phyloP scores from a whole-genome alignment of 2,329 filamentous ascomycete species.

The Arthrinium phaeospermum region DNA sequence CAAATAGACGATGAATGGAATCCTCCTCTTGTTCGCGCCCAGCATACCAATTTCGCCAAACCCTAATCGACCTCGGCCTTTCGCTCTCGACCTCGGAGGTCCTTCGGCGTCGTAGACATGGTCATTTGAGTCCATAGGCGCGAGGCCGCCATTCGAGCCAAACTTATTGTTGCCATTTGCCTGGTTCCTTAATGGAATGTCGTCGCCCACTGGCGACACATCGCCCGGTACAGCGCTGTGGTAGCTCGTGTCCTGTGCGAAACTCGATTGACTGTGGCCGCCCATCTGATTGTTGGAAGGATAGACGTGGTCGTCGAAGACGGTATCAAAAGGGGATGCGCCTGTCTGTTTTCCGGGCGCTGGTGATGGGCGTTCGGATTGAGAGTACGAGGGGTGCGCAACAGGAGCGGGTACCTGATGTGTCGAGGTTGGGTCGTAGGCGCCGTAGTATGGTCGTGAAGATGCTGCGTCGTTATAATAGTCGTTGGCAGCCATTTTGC shows the following conservation, averaged over 20 bases:
- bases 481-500: conserved; percentile 66
- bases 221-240: conserved; percentile 51
- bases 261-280: conserved; percentile 47
- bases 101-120: conserved; percentile 64
- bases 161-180: conserved; percentile 47
- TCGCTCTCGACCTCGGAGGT: conserved; percentile 37
- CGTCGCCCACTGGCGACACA: conserved; percentile 52
- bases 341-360: conserved; percentile 40
- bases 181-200: conserved; percentile 63
- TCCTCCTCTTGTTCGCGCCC: conserved; percentile 58
- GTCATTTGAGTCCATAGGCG: conserved; percentile 50
- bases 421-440: conserved; percentile 40
- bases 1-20: conserved; percentile 83
- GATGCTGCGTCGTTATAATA: conserved; percentile 62
- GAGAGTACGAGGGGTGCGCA: conserved; percentile 50
- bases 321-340: conserved; percentile 66
- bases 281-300: conserved; percentile 53
- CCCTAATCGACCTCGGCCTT: conserved; percentile 49
- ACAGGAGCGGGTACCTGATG: conserved; percentile 45
- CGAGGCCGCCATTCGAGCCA: conserved; percentile 30
- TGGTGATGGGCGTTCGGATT: conserved; percentile 45
- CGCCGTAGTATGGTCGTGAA: conserved; percentile 44
- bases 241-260: conserved; percentile 64
- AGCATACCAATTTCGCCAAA: conserved; percentile 67
- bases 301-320: conserved; percentile 73